Evolutionary conservation across 2,329 filamentous ascomycete species (phyloP).

Genomic region (Celoporthe dispersa): DNA sequence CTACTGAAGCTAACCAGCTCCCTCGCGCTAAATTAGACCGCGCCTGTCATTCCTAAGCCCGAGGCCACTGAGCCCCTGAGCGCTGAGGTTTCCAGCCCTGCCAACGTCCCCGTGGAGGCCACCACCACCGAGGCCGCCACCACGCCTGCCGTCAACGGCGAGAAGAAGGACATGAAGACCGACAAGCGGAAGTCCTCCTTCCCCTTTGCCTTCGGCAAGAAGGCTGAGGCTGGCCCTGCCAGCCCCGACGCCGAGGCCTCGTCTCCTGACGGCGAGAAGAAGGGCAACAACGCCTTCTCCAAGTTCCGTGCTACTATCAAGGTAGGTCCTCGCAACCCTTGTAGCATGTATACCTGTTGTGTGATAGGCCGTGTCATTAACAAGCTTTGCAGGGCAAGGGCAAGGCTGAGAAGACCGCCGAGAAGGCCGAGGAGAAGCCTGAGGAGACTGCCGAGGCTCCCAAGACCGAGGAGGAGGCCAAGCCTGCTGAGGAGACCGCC

Average conservation of each 20-base stretch:
- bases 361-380: slow-evolving; percentile 7
- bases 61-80: slow-evolving; percentile 61
- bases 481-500: slow-evolving; percentile 38
- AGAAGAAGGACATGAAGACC: slow-evolving; percentile 69
- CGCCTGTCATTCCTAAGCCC: slow-evolving; percentile 63
- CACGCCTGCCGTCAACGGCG: slow-evolving; percentile 51
- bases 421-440: slow-evolving; percentile 50
- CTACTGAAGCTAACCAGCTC: neutral
- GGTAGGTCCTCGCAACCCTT: slow-evolving; percentile 26
- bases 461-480: slow-evolving; percentile 37
- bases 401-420: slow-evolving; percentile 45
- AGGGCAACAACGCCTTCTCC: slow-evolving; percentile 60
- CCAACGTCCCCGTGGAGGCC: slow-evolving; percentile 52
- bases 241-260: slow-evolving; percentile 58
- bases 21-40: slow-evolving; percentile 39
- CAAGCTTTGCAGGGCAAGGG: slow-evolving; percentile 37
- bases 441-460: slow-evolving; percentile 36
- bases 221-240: slow-evolving; percentile 57
- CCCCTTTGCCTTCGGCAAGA: slow-evolving; percentile 78
- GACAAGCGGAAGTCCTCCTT: slow-evolving; percentile 83
- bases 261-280: slow-evolving; percentile 53
- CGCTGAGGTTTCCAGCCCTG: slow-evolving; percentile 56
- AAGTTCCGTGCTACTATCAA: slow-evolving; percentile 64
- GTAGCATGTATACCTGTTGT: neutral
- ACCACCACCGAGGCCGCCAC: slow-evolving; percentile 49